phyloP scores from a whole-genome alignment of 1,284 basidiomycete genomes.

The Wallemia ichthyophaga region DNA sequence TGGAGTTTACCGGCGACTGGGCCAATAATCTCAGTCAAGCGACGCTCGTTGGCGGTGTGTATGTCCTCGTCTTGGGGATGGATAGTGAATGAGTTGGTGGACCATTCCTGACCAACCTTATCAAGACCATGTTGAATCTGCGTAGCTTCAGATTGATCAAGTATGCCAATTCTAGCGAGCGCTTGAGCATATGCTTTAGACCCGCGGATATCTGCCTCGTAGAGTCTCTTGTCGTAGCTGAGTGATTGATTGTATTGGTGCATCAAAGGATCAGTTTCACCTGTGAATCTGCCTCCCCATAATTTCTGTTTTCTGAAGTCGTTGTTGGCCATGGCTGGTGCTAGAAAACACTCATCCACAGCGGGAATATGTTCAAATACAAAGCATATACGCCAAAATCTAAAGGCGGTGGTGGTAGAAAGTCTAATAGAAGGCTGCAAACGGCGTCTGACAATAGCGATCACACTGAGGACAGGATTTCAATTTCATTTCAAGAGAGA shows the following conservation, averaged over 20 bases:
- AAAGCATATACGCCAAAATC: not conserved
- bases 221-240: slow-evolving; percentile 79
- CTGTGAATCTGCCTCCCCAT: slow-evolving; percentile 44
- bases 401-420: not conserved
- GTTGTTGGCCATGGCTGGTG: slow-evolving; percentile 8
- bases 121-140: slow-evolving; percentile 51
- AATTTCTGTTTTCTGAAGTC: slow-evolving; percentile 17
- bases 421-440: too few species aligned
- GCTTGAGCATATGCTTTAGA: slow-evolving; percentile 88
- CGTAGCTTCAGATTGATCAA: slow-evolving; percentile 39
- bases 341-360: slow-evolving; percentile 6
- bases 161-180: slow-evolving; percentile 42
- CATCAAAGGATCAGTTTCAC: slow-evolving; percentile 73
- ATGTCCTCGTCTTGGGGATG: slow-evolving; percentile 83
- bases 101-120: slow-evolving; percentile 61
- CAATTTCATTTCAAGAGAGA: not conserved
- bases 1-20: slow-evolving; percentile 72
- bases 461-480: not conserved
- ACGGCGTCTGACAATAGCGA: too few species aligned
- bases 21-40: slow-evolving; percentile 75
- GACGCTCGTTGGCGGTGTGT: slow-evolving; percentile 94
- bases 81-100: slow-evolving; percentile 27
- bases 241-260: slow-evolving; percentile 85
- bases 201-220: slow-evolving; percentile 64
- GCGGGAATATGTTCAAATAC: not conserved